Base-by-base conservation (phyloP, 2,329 filamentous ascomycete species). In the Paracorniculantispora psalliotae region DNA sequence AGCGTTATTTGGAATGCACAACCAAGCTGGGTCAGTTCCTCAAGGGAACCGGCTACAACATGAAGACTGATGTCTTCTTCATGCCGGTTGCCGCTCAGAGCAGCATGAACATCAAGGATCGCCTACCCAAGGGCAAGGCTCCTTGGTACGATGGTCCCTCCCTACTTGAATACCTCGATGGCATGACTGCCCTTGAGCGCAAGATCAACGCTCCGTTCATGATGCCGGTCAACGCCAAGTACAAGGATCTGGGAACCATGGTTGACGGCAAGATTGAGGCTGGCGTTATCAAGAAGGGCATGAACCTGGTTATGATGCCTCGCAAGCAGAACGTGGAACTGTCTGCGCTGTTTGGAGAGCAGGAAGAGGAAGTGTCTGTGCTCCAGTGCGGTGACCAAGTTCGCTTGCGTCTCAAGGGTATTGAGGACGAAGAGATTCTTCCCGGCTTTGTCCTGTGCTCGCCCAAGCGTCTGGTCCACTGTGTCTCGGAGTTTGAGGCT, bases 181-280 rank as follows among this genome's bases (percentile, higher is more conserved):
- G 84, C 71, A 97, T 97, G 91, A 86, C 89, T 68, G 86, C 93
- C 13, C 83, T 97, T 41, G 93, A 99, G 74, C 91, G 94, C 67
- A 99, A 97, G 80, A 77, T 97, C 67, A 96, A 96, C 67, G 94
- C 94, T 2, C 93, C 94, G 10, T 97, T 99, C 82, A 97, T 99
- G 94, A 97, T 99, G 92, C 90, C 94, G 9, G 83, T 99, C 64
- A 90, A 90, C 63, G 91, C 91, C 75, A 99, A 99, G 78, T 99
- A 97, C 80, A 86, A 90, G 67, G 96, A 99, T 72, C 88, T 99
- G 82, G 94, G 94, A 68, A 99, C 94, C 62, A 92, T 99, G 84
- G 85, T 97, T 44, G 96, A 99, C 78, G 94, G 94, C 65, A 96
- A 97, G 81, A 90, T 99, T 64, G 94, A 99, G 75, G 90, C 92